Evolutionary conservation across 352 stramenopile genomes (phyloP), one percentile per base, ranked within the genome.

Genomic region (Pythium pyrilobum): DNA sequence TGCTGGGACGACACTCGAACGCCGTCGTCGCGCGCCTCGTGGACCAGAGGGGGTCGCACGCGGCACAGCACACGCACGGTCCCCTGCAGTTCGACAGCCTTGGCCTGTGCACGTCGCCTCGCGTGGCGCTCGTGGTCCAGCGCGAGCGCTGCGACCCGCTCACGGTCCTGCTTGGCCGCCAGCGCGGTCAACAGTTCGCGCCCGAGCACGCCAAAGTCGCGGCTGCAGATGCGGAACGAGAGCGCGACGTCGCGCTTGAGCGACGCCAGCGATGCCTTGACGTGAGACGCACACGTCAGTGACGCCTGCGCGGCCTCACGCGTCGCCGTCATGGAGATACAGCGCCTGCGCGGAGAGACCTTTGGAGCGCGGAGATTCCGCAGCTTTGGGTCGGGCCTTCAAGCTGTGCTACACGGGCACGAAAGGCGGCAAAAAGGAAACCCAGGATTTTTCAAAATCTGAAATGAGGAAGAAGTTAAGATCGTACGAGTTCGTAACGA

Each of bases 31-130:
- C 55, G 47, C 10, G 28, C 13, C 42, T 59, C 56, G 37, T 54
- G 43, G 6, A 13, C 18, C 11, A 69, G 41, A 25, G 61, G 42
- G 20, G 86, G 83, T 9, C 86, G 79, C 32, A 96, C 75, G 44
- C 85, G 85, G 52, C 77, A 91, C 16, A 91, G n/a, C 23, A 96
- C 84, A 39, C 84, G 84, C 38, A 96, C 73, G 41, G 72, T 74
- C 20, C 79, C 76, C 23, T 84, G 71, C 13, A 77, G 21, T 36
- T 87, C 74, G 1, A 67, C 46, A 16, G 81, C 24, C 27, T 77
- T 70, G 54, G 64, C 66, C 58, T 87, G 74, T 25, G 84, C 55
- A 12, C 69, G 59, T 13, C 56, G 67, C 10, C 79, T 66, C 16
- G 62, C 61, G 5, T 45, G 46, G 28, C 77, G 76, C 55, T 92